Conservation (phyloP, 768 basidiomycete genomes). For the Lactarius hengduanensis region DNA sequence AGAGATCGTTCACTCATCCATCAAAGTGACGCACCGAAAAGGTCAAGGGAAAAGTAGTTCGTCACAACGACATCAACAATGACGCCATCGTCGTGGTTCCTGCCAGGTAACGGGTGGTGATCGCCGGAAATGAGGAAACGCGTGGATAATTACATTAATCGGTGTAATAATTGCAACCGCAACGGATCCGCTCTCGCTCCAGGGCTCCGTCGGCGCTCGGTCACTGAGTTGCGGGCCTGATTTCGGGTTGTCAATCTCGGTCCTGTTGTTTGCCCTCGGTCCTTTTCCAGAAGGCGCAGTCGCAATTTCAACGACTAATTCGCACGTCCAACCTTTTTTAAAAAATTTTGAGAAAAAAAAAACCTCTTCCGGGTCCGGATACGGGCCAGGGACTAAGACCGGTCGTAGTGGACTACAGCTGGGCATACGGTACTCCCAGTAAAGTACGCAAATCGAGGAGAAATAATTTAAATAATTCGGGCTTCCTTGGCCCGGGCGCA, state of each 20-base stretch:
- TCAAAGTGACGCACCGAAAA: neutral
- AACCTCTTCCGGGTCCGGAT: no score
- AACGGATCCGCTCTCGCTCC: neutral
- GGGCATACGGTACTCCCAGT: no score
- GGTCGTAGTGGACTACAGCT: no score
- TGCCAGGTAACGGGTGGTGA: neutral
- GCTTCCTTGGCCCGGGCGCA: neutral
- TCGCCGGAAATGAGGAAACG: neutral
- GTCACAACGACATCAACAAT: neutral
- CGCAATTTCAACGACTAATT: neutral
- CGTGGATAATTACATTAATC: neutral
- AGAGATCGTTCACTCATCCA: neutral
- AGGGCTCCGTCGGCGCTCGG: neutral
- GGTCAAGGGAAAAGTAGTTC: neutral
- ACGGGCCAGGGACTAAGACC: no score
- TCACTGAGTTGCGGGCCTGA: neutral
- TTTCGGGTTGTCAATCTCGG: neutral
- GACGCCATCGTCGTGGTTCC: neutral
- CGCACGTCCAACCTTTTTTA: neutral
- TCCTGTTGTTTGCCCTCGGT: neutral
- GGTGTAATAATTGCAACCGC: neutral
- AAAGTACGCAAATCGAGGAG: no score
- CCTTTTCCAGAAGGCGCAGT: neutral
- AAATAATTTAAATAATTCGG: no score
- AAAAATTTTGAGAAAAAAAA: no score